Conservation (phyloP, 2,329 filamentous ascomycete species). For the Alternaria conjuncta region DNA sequence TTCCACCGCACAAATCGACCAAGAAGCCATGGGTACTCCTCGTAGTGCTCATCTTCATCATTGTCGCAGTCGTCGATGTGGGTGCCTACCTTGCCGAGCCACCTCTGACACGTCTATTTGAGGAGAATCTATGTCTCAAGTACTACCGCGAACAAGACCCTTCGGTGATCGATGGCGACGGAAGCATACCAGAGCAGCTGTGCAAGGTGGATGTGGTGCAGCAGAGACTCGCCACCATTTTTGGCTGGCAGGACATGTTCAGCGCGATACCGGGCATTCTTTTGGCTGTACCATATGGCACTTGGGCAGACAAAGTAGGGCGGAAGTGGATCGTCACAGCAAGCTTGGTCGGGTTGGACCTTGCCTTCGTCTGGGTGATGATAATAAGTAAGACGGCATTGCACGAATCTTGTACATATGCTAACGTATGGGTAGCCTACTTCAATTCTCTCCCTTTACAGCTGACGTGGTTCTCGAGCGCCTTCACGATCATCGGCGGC, state of each 20-base stretch:
- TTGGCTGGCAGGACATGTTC: constrained; percentile 59
- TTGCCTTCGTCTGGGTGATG: constrained; percentile 40
- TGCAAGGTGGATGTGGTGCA: constrained; percentile 60
- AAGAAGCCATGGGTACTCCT: constrained; percentile 44
- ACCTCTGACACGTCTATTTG: constrained; percentile 57
- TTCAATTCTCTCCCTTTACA: constrained; percentile 52
- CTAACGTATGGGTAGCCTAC: constrained; percentile 33
- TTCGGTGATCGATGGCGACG: constrained; percentile 50
- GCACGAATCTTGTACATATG: background rate
- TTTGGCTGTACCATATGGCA: constrained; percentile 57
- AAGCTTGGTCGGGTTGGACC: constrained; percentile 51
- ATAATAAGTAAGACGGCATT: constrained; percentile 36
- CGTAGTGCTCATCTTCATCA: constrained; percentile 45
- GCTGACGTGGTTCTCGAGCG: constrained; percentile 56
- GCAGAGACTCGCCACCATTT: constrained; percentile 57
- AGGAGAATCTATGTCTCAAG: constrained; percentile 56
- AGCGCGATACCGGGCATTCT: constrained; percentile 53
- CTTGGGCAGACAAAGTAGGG: constrained; percentile 56
- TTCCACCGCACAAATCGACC: constrained; percentile 1
- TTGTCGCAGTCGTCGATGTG: constrained; percentile 55
- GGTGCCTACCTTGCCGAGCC: constrained; percentile 54
- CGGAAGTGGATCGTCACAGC: constrained; percentile 55
- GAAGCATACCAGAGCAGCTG: constrained; percentile 54
- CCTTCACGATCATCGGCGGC: constrained; percentile 56
- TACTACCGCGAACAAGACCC: constrained; percentile 53